phyloP scores from a whole-genome alignment of 805 yeast genomes.

The Wickerhamiella galacta region DNA sequence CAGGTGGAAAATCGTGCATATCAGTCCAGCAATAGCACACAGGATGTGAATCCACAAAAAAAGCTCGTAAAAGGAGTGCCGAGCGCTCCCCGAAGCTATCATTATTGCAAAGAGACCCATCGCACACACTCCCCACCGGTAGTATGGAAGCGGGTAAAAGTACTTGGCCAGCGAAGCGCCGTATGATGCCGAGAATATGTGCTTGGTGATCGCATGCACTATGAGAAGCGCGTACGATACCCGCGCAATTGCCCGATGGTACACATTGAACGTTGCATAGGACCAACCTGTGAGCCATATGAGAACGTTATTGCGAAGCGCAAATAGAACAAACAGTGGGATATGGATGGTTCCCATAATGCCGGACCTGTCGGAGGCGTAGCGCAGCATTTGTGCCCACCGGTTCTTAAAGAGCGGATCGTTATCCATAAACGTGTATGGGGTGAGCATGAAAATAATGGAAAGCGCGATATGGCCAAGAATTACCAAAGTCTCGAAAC shows the following conservation, averaged over 20 bases:
- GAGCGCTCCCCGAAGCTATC: constrained; percentile 32
- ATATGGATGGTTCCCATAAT: constrained; percentile 30
- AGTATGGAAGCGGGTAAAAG: constrained; percentile 22
- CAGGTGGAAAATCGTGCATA: constrained; percentile 39
- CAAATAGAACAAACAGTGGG: constrained; percentile 40
- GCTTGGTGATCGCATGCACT: constrained; percentile 35
- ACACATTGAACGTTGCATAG: constrained; percentile 35
- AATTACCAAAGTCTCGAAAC: constrained; percentile 34
- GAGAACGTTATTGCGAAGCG: constrained; percentile 46
- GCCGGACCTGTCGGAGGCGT: constrained; percentile 38
- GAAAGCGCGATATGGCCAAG: constrained; percentile 25
- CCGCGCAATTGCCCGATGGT: constrained; percentile 43
- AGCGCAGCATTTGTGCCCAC: constrained; percentile 25
- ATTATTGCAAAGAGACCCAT: constrained; percentile 24
- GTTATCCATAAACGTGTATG: constrained; percentile 19
- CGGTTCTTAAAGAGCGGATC: constrained; percentile 25
- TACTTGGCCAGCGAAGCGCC: constrained; percentile 19
- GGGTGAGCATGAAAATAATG: constrained; percentile 19
- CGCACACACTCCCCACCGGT: constrained; percentile 23
- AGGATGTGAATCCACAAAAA: constrained; percentile 38
- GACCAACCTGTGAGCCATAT: constrained; percentile 46
- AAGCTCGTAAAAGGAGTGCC: constrained; percentile 37
- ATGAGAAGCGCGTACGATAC: constrained; percentile 27
- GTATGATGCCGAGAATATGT: constrained; percentile 25
- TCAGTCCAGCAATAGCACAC: constrained; percentile 35